Base-by-base conservation (phyloP, 2,329 filamentous ascomycete genomes). In the Paramyrothecium roridum region DNA sequence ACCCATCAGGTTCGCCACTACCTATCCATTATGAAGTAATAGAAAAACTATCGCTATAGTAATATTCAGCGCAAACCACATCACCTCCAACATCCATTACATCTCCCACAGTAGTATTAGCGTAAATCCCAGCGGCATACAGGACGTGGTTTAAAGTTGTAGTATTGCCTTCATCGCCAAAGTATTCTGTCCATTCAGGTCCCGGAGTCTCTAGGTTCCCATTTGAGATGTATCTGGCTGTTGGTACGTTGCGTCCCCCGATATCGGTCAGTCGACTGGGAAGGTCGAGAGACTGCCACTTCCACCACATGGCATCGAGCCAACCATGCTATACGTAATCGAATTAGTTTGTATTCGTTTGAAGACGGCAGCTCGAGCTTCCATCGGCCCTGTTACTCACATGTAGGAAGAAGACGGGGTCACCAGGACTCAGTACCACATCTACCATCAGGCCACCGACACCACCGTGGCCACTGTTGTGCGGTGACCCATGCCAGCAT, bases 241-340 rank as follows among this genome's bases (percentile, higher is more conserved):
- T 43, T 8, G 56, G 10, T 17, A 33, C 47, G 45, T 77, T 75
- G 65, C 67, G 70, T 8, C 57, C 57, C n/a, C 59, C 59, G 13
- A 61, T 61, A 17, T 61, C 59, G 3, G 57, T 58, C 46, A 61
- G 51, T 1, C 59, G 59, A 3, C 20, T 20, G 3, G 52, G 37
- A 19, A 61, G 54, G 30, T 59, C 55, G 20, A 34, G 55, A 23
- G 54, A 43, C 56, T 61, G 59, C 59, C 59, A 61, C 46, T 57
- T 40, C 57, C 58, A 60, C 59, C 59, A 61, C 22, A 60, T 54
- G 21, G 50, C 52, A 45, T 58, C 59, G 30, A 60, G 45, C 49
- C 55, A 53, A 13, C 56, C 51, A 47, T 60, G 58, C 48, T 61
- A 10, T 37, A 10, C 33, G 33, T 37, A 16, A 16, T 37, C 16